Base-by-base conservation (phyloP, 345 rosid species). In the Eutrema heterophyllum region DNA sequence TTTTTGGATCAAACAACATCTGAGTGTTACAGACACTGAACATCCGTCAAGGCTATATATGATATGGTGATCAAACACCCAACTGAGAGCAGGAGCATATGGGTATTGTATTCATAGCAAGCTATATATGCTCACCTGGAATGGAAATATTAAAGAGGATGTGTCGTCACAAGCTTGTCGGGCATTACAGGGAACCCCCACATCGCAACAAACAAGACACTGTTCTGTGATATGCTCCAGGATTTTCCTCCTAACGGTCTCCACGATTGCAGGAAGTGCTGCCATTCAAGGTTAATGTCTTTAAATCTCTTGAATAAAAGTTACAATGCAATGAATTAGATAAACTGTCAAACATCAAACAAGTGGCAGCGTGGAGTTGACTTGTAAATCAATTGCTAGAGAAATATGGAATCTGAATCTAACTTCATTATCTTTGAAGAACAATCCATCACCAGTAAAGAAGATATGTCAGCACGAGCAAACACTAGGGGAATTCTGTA, bases 141-240 rank as follows among this genome's bases (percentile, higher is more conserved):
- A 96, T 72, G 92, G 87, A 70, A 92, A 96, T 72, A 92, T 96
- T 76, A 96, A 90, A 65, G 94, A 87, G 33, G 99, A 87, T 63
- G 96, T 96, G 71, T 96, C 95, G 30, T 79, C 71, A 76, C 99
- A 96, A 80, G 94, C 89, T 79, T 86, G 99, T 61, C 89, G 87
- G 36, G 93, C 96, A 54, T 81, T 70, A 81, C 99, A 96, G 12
- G 98, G 92, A 53, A 86, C 69, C 79, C 99, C 98, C 11, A 89
- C 93, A 59, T 96, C 99, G 75, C 98, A 96, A 81, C 99, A 96
- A 54, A 92, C 57, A 41, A 92, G 94, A 78, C 96, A 96, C 67
- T 82, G 94, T 48, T 89, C 97, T 52, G 88, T 81, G 64, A 96
- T 89, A 83, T 96, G 99, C 83, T 90, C 94, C 84, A 80, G 62